These are phyloP conservation scores for Hypoxylon sp. DNA, from an alignment of 2,329 filamentous ascomycete genomes.

Conservation along the genomic window DNA sequence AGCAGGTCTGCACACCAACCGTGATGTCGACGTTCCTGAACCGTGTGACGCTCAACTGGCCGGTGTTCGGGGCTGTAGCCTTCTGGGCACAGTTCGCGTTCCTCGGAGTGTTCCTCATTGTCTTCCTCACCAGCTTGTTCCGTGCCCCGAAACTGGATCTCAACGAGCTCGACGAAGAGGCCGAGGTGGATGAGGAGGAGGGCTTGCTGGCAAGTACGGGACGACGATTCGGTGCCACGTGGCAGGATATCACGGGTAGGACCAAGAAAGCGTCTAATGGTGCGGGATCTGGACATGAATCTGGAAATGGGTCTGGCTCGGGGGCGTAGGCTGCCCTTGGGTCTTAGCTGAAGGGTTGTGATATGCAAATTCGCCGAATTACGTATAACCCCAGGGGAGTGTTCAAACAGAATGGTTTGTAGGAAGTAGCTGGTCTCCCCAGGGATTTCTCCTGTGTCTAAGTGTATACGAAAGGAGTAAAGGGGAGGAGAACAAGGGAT, in stretches of 20 bases:
- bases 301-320: conserved; percentile 18
- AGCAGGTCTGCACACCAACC: conserved; percentile 88
- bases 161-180: conserved; percentile 85
- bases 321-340: conserved; percentile 10
- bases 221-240: conserved; percentile 84
- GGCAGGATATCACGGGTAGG: conserved; percentile 83
- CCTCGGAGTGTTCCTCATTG: conserved; percentile 83
- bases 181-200: conserved; percentile 94
- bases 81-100: conserved; percentile 98
- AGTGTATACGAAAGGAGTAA: conserved; percentile 9
- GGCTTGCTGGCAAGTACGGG: conserved; percentile 87
- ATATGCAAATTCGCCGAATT: not conserved
- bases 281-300: conserved; percentile 13
- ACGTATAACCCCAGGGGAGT: not conserved
- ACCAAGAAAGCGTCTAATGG: conserved; percentile 27
- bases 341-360: not conserved
- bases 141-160: conserved; percentile 83
- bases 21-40: conserved; percentile 95
- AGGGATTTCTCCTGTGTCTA: not conserved
- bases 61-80: conserved; percentile 90
- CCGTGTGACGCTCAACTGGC: conserved; percentile 91
- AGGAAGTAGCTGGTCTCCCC: not conserved
- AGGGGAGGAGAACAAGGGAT: conserved; percentile 6
- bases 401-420: not conserved
- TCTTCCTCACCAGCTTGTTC: conserved; percentile 84